These are phyloP conservation scores for Populus tremula DNA, from an alignment of 345 rosid species.

Conservation along the genomic window DNA sequence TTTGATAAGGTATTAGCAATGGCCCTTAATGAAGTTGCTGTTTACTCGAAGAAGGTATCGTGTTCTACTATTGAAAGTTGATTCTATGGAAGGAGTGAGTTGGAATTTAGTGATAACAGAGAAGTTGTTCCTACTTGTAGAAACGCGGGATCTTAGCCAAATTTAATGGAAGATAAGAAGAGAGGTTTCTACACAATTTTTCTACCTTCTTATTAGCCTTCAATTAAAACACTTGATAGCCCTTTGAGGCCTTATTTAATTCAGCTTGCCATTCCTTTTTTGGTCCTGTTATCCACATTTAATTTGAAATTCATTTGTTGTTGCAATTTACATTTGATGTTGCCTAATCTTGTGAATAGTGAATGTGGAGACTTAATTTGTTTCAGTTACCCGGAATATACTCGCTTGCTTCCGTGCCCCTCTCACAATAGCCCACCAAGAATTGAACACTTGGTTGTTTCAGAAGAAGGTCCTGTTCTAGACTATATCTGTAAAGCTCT, in stretches of 20 bases:
- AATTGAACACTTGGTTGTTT: slow-evolving; percentile 78
- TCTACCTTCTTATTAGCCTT: background rate
- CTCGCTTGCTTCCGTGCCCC: slow-evolving; percentile 78
- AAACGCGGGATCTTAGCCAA: background rate
- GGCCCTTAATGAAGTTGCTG: background rate
- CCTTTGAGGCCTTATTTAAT: background rate
- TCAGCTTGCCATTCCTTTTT: background rate
- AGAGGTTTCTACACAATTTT: background rate
- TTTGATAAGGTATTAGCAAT: too few relatives aligned
- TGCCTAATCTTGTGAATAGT: background rate
- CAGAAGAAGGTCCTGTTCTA: slow-evolving; percentile 55
- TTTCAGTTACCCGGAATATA: slow-evolving; percentile 60
- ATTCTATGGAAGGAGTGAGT: background rate
- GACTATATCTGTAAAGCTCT: slow-evolving; percentile 60
- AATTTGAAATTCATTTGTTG: background rate
- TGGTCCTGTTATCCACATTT: background rate
- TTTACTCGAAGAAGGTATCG: background rate
- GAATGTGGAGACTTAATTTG: background rate
- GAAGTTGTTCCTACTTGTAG: background rate
- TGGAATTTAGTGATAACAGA: background rate
- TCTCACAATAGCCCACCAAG: slow-evolving; percentile 55
- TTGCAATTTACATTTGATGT: background rate
- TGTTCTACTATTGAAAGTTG: background rate
- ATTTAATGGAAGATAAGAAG: background rate
- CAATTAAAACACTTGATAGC: background rate